phyloP scores from a whole-genome alignment of 257 asterid genomes.

The Fraxinus anomala region DNA sequence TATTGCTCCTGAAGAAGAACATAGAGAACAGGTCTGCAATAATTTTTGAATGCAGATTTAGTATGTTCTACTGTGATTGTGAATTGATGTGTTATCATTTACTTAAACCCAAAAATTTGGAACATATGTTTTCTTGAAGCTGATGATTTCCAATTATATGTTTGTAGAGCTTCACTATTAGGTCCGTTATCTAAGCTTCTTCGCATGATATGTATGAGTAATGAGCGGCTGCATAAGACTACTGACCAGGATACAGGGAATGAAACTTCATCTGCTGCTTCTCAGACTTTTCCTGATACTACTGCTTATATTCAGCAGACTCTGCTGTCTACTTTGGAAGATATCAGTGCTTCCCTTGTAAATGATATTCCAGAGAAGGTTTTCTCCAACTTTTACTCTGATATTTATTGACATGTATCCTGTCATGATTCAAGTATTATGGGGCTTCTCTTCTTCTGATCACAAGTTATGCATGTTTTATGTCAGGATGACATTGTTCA shows the following conservation, averaged over 20 bases:
- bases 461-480: constrained; percentile 21
- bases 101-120: constrained; percentile 11
- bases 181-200: constrained; percentile 79
- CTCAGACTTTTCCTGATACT: constrained; percentile 40
- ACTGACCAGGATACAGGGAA: constrained; percentile 36
- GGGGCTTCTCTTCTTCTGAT: constrained; percentile 40
- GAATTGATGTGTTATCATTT: not conserved
- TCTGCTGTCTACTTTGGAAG: constrained; percentile 68
- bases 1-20: constrained; percentile 68
- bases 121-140: constrained; percentile 18
- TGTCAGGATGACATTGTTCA: constrained; percentile 48
- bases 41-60: constrained; percentile 12
- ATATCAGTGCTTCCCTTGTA: constrained; percentile 56
- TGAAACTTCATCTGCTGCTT: constrained; percentile 41
- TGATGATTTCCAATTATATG: constrained; percentile 26
- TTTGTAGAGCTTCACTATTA: constrained; percentile 66
- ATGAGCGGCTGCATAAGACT: constrained; percentile 45
- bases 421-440: constrained; percentile 4
- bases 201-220: constrained; percentile 42
- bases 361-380: constrained; percentile 53
- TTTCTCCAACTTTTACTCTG: constrained; percentile 23
- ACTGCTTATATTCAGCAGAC: constrained; percentile 67
- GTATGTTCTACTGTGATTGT: constrained; percentile 12
- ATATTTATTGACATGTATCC: not conserved
- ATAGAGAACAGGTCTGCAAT: constrained; percentile 62